phyloP scores from a whole-genome alignment of 306 rosid genomes.

The Trifolium dubium region DNA sequence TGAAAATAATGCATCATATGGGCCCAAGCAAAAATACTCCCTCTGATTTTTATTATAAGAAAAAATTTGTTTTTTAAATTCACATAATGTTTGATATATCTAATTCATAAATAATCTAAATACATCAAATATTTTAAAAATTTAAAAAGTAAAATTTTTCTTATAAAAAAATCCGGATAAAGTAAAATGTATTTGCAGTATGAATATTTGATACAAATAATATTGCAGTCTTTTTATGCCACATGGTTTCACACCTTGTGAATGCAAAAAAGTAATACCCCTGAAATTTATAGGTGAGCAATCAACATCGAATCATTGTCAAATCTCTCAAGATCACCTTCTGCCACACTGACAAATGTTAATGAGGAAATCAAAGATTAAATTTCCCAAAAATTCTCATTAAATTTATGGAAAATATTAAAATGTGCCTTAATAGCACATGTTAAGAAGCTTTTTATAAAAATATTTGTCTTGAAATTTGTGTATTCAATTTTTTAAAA shows the following conservation, averaged over 20 bases:
- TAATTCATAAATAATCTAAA: too few species aligned
- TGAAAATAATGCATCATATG: constrained; percentile 54
- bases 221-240: constrained; percentile 36
- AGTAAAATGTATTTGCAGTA: background rate
- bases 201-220: background rate
- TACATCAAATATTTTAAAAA: too few species aligned
- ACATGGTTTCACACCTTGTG: constrained; percentile 55
- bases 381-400: constrained; percentile 20
- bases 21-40: constrained; percentile 45
- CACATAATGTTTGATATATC: too few species aligned
- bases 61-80: too few species aligned
- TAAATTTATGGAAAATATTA: too few species aligned
- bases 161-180: too few species aligned
- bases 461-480: too few species aligned
- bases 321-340: constrained; percentile 41
- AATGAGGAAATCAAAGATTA: constrained; percentile 10
- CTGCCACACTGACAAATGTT: constrained; percentile 23
- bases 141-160: too few species aligned
- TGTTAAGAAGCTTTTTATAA: too few species aligned
- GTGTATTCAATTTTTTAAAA: too few species aligned
- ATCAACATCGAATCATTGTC: constrained; percentile 68
- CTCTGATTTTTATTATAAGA: too few species aligned
- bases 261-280: constrained; percentile 39
- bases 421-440: too few species aligned
- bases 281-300: constrained; percentile 56